Evolutionary conservation across 2,329 filamentous ascomycete genomes (phyloP).

Genomic region (Diaporthe vexans): DNA sequence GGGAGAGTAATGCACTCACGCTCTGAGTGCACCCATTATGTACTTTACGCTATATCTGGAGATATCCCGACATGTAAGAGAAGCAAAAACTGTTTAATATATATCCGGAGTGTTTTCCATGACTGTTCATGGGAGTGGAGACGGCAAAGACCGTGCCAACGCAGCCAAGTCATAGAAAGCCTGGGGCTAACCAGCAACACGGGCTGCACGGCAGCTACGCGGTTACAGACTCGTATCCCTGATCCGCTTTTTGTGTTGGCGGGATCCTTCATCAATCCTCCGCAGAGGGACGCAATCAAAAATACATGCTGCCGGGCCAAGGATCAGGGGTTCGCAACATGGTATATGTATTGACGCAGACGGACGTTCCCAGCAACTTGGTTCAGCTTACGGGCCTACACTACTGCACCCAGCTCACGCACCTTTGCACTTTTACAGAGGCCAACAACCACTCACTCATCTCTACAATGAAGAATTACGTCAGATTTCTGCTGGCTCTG

Average conservation of each 20-base stretch:
- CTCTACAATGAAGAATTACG: constrained; percentile 3
- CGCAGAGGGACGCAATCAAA: background rate
- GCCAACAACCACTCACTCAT: background rate
- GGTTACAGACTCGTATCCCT: background rate
- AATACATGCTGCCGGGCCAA: too few species aligned
- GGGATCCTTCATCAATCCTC: constrained; percentile 11
- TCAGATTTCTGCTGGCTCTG: background rate
- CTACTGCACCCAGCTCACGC: background rate
- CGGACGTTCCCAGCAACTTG: background rate
- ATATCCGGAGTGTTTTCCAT: background rate
- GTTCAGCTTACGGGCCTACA: background rate
- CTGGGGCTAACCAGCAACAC: too few species aligned
- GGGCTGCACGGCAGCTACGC: background rate
- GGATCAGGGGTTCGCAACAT: background rate
- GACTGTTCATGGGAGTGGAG: background rate
- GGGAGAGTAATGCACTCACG: too few species aligned
- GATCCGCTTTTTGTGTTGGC: constrained; percentile 4
- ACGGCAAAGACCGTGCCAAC: background rate
- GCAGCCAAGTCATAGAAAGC: background rate
- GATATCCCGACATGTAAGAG: background rate
- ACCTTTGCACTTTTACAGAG: background rate
- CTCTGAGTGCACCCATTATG: background rate
- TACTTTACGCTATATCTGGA: too few species aligned
- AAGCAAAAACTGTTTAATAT: background rate
- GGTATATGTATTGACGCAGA: background rate